A percentile compares a stretch with the other conserved stretches of the same genome.
Evolutionary conservation across 2,329 filamentous ascomycete genomes (phyloP).

Genomic region (Fusarium stilboides): DNA sequence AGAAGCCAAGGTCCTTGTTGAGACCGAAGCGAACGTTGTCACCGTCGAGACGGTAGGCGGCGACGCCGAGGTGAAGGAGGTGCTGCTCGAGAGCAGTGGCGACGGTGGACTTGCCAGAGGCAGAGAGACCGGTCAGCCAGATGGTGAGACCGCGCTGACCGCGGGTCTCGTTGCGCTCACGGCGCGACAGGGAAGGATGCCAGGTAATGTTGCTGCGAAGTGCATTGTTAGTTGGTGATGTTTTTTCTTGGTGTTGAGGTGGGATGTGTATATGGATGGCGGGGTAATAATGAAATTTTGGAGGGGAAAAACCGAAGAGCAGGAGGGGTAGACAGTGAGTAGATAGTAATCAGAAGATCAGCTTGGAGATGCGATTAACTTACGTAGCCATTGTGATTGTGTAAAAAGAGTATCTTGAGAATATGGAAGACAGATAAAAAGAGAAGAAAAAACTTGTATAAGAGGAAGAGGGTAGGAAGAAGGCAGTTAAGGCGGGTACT

Average conservation of each 20-base stretch:
- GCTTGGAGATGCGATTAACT: constrained; percentile 32
- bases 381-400: constrained; percentile 54
- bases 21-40: constrained; percentile 99
- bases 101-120: constrained; percentile 97
- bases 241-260: constrained; percentile 23
- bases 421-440: constrained; percentile 10
- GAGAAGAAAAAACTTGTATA: constrained; percentile 6
- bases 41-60: constrained; percentile 94
- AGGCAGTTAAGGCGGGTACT: background rate
- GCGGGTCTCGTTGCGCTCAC: constrained; percentile 81
- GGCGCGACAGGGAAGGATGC: constrained; percentile 85
- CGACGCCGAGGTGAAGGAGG: constrained; percentile 85
- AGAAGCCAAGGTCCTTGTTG: constrained; percentile 98
- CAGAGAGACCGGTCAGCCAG: constrained; percentile 97
- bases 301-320: constrained; percentile 12
- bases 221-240: constrained; percentile 24
- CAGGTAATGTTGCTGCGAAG: constrained; percentile 85
- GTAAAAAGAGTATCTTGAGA: constrained; percentile 8
- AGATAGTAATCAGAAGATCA: background rate
- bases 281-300: constrained; percentile 33
- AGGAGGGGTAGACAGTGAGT: constrained; percentile 4
- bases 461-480: background rate
- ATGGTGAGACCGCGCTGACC: constrained; percentile 93
- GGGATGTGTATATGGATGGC: constrained; percentile 24
- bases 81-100: constrained; percentile 98